Conservation (phyloP, 306 rosid species). For the Coriaria nepalensis region DNA sequence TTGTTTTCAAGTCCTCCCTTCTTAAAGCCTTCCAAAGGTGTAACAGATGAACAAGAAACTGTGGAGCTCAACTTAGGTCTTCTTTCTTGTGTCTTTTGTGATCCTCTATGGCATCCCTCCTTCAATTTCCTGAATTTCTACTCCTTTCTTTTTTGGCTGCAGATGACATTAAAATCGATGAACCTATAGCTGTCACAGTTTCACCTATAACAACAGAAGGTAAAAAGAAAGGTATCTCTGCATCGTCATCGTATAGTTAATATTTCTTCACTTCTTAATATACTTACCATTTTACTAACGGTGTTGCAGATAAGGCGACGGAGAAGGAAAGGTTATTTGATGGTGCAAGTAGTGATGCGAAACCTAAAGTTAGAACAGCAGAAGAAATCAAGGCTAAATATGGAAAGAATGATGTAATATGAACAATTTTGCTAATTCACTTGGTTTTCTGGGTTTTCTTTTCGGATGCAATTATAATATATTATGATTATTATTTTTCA, state of each 20-base stretch:
- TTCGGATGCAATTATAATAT: slow-evolving; percentile 10
- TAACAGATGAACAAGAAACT: slow-evolving; percentile 24
- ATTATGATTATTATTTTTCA: slow-evolving; percentile 14
- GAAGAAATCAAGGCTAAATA: slow-evolving; percentile 88
- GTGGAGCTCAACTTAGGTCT: slow-evolving; percentile 55
- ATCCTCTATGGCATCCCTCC: slow-evolving; percentile 8
- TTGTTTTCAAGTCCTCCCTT: slow-evolving; percentile 75
- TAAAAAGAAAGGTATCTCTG: slow-evolving; percentile 43
- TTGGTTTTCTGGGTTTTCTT: slow-evolving; percentile 12
- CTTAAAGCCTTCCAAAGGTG: slow-evolving; percentile 42
- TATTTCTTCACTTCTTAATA: slow-evolving; percentile 1
- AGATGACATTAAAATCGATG: slow-evolving; percentile 64
- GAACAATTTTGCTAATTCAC: background rate
- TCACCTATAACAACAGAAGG: slow-evolving; percentile 20
- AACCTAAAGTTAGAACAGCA: slow-evolving; percentile 55
- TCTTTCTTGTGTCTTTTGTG: slow-evolving; percentile 11
- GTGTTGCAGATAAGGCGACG: slow-evolving; percentile 40
- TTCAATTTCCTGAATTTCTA: slow-evolving; percentile 5
- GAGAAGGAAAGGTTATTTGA: slow-evolving; percentile 51
- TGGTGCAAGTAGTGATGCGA: slow-evolving; percentile 26
- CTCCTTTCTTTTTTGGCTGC: slow-evolving; percentile 21
- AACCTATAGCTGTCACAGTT: slow-evolving; percentile 25
- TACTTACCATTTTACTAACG: slow-evolving; percentile 13
- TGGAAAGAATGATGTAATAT: slow-evolving; percentile 35
- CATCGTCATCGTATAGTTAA: slow-evolving; percentile 13